Conservation (phyloP, 1,284 basidiomycete species). For the Inonotus obliquus region DNA sequence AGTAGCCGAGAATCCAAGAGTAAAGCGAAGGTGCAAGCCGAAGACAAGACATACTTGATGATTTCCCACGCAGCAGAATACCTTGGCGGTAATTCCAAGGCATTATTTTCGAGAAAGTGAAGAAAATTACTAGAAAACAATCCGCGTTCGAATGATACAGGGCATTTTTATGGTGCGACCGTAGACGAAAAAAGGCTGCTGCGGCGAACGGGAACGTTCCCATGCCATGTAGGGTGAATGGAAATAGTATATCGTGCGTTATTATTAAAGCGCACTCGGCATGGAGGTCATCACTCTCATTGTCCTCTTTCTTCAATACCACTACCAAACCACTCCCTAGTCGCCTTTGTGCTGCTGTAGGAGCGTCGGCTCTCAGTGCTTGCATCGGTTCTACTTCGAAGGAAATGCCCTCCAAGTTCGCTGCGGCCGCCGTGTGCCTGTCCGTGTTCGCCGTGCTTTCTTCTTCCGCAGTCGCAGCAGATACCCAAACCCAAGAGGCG, state of each 20-base stretch:
- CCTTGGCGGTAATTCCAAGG: too few species aligned
- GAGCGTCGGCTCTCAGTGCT: too few species aligned
- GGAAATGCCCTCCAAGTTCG: neutral
- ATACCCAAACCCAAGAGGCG: neutral
- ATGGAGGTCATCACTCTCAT: neutral
- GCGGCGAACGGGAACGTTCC: constrained; percentile 6
- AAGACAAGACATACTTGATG: too few species aligned
- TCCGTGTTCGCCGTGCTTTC: neutral
- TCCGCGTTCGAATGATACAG: neutral
- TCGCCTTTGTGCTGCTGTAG: too few species aligned
- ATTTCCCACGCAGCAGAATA: too few species aligned
- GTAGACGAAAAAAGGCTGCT: neutral
- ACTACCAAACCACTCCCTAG: neutral
- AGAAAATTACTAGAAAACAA: too few species aligned
- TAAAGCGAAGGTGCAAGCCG: too few species aligned
- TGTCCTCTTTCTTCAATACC: neutral
- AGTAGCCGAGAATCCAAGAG: too few species aligned
- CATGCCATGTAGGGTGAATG: neutral
- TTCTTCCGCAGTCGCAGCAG: constrained; percentile 8
- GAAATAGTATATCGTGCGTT: neutral
- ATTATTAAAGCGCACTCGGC: neutral
- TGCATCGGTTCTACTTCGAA: neutral
- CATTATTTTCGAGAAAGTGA: too few species aligned
- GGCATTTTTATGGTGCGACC: too few species aligned
- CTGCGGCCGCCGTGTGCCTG: neutral